Percentiles rank a stretch among this genome's conserved stretches.
These are phyloP conservation scores for Rhododendron ferrugineum DNA, from an alignment of 148 eudicot genomes.

Conservation along the genomic window DNA sequence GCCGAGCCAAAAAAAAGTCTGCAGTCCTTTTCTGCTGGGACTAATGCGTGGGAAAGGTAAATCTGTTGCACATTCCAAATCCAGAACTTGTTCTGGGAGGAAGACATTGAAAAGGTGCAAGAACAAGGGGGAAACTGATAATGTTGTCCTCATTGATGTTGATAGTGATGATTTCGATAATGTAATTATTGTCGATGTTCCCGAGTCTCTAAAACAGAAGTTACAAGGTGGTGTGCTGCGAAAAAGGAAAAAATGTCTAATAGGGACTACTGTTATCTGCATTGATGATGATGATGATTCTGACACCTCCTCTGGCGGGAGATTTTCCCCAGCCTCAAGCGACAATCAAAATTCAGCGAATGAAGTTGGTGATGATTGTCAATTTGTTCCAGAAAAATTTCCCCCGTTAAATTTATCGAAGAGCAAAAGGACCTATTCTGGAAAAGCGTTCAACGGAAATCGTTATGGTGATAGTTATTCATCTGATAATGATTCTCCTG, in stretches of 20 bases:
- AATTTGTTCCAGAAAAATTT: conserved; percentile 36
- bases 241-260: conserved; percentile 24
- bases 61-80: conserved; percentile 27
- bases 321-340: conserved; percentile 20
- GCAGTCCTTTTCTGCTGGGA: conserved; percentile 12
- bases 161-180: conserved; percentile 51
- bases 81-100: conserved; percentile 29
- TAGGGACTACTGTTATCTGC: conserved; percentile 35
- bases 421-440: conserved; percentile 74
- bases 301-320: conserved; percentile 30
- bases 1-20: too few relatives aligned
- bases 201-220: conserved; percentile 47
- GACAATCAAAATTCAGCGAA: conserved; percentile 9
- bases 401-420: conserved; percentile 66
- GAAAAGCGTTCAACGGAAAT: conserved; percentile 36
- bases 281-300: conserved; percentile 60
- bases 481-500: conserved; percentile 55
- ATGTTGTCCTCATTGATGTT: conserved; percentile 68
- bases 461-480: conserved; percentile 45
- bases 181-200: conserved; percentile 58
- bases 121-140: conserved; percentile 35
- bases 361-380: conserved; percentile 25
- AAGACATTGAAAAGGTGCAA: conserved; percentile 44
- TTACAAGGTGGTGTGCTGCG: conserved; percentile 12
- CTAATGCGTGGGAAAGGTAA: conserved; percentile 43